Conservation (phyloP, 164 flowering plant species). For the Protea cynaroides region DNA sequence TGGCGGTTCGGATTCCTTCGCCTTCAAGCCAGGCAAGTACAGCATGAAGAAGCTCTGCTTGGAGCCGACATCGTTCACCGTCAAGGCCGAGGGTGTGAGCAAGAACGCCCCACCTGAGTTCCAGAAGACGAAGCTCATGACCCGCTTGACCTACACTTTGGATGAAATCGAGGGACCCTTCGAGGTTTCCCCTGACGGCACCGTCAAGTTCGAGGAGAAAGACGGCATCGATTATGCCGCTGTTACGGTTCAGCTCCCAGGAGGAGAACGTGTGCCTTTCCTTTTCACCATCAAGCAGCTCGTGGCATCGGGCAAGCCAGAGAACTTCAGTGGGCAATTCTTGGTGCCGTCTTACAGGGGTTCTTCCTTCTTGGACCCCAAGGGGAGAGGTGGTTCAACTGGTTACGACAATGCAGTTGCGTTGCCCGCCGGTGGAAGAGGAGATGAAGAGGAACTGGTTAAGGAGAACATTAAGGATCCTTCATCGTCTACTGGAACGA, state of each 20-base stretch:
- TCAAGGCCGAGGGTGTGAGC: conserved; percentile 65
- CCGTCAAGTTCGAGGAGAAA: conserved; percentile 64
- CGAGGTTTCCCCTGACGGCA: conserved; percentile 54
- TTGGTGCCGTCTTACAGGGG: conserved; percentile 76
- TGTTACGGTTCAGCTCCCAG: conserved; percentile 74
- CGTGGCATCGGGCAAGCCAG: conserved; percentile 69
- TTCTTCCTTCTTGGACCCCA: conserved; percentile 76
- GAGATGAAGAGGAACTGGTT: conserved; percentile 65
- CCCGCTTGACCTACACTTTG: conserved; percentile 75
- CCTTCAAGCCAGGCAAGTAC: conserved; percentile 89
- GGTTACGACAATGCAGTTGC: conserved; percentile 79
- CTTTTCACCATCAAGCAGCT: conserved; percentile 68
- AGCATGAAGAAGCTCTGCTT: conserved; percentile 80
- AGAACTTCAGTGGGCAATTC: conserved; percentile 49
- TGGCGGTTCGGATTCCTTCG: conserved; percentile 61
- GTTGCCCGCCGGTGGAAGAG: conserved; percentile 77
- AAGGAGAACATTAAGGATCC: conserved; percentile 64
- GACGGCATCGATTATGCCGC: conserved; percentile 82
- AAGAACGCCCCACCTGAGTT: conserved; percentile 68
- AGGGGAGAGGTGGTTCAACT: conserved; percentile 76
- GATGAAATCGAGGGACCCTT: conserved; percentile 86
- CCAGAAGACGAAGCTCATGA: conserved; percentile 81
- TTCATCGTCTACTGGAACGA: conserved; percentile 53
- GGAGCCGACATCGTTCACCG: conserved; percentile 95
- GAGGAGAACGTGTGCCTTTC: conserved; percentile 78